Percentiles rank a stretch among this genome's conserved stretches.
Conservation (phyloP, 2,329 filamentous ascomycete genomes). For the Penicillium sp. region DNA sequence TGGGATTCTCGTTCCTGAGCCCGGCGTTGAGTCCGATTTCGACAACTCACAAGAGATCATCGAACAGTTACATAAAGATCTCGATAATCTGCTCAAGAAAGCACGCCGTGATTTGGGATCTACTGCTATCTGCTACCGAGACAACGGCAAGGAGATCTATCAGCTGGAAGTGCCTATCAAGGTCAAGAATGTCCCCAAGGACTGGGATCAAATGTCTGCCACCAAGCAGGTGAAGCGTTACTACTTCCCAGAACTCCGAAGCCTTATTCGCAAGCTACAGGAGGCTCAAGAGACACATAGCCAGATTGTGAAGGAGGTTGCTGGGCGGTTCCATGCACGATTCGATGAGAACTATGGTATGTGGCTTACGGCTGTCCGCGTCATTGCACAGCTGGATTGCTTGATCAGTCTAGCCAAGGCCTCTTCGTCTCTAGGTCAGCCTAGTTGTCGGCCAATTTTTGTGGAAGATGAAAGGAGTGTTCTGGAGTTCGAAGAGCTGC, state of each 20-base stretch:
- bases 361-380: constrained; percentile 87
- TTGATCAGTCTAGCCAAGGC: constrained; percentile 89
- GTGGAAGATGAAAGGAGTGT: constrained; percentile 79
- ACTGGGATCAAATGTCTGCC: constrained; percentile 95
- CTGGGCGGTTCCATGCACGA: constrained; percentile 74
- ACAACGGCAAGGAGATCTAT: constrained; percentile 95
- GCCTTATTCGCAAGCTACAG: constrained; percentile 80
- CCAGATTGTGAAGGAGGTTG: constrained; percentile 84
- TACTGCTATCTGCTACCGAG: constrained; percentile 68
- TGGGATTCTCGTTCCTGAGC: constrained; percentile 78
- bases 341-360: constrained; percentile 83
- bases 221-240: constrained; percentile 88
- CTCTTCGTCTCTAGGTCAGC: constrained; percentile 76
- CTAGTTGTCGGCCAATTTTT: constrained; percentile 85
- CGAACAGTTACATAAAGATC: constrained; percentile 67
- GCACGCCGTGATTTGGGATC: constrained; percentile 73
- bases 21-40: constrained; percentile 87
- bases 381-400: constrained; percentile 90
- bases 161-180: constrained; percentile 87
- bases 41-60: constrained; percentile 78
- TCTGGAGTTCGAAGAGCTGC: constrained; percentile 86
- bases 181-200: constrained; percentile 74
- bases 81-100: constrained; percentile 68
- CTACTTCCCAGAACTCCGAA: constrained; percentile 81
- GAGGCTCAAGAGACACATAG: constrained; percentile 92